Conservation (phyloP, 1,284 basidiomycete genomes). For the Afroboletus lepidellus region DNA sequence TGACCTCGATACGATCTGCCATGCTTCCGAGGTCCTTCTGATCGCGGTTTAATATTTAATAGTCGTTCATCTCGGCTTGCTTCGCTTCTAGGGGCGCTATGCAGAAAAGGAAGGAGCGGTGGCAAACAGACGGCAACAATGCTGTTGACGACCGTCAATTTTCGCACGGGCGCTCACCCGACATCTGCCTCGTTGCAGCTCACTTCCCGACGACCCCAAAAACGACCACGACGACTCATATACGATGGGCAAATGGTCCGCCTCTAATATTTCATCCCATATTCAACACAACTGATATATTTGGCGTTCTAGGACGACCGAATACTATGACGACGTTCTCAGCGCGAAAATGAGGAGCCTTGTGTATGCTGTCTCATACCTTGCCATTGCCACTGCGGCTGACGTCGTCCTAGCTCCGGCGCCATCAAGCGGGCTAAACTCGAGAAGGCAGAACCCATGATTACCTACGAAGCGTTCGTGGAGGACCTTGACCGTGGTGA, state of each 20-base stretch:
- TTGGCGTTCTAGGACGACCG: slow-evolving; percentile 50
- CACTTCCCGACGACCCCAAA: slow-evolving; percentile 8
- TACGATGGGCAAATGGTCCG: slow-evolving; percentile 41
- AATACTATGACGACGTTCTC: slow-evolving; percentile 66
- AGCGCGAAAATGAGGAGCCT: slow-evolving; percentile 66
- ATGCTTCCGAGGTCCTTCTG: too few species aligned
- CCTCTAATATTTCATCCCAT: neutral
- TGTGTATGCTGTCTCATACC: slow-evolving; percentile 50
- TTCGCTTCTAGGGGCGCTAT: neutral
- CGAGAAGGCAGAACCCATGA: slow-evolving; percentile 56
- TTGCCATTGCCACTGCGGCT: neutral
- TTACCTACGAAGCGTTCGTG: slow-evolving; percentile 69
- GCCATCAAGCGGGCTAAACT: slow-evolving; percentile 60
- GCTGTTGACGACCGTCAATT: slow-evolving; percentile 15
- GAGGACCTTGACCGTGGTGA: slow-evolving; percentile 70
- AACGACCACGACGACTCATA: slow-evolving; percentile 5
- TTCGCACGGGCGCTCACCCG: slow-evolving; percentile 23
- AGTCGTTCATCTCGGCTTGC: too few species aligned
- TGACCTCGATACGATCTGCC: too few species aligned
- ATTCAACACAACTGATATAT: neutral
- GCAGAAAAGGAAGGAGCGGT: neutral
- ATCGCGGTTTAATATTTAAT: neutral
- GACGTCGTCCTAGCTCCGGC: slow-evolving; percentile 49
- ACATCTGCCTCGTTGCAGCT: slow-evolving; percentile 29
- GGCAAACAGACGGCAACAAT: slow-evolving; percentile 21